A percentile compares a stretch with the other conserved stretches of the same genome.
Conservation (phyloP, 257 asterid genomes). For the Solanum arcanum region DNA sequence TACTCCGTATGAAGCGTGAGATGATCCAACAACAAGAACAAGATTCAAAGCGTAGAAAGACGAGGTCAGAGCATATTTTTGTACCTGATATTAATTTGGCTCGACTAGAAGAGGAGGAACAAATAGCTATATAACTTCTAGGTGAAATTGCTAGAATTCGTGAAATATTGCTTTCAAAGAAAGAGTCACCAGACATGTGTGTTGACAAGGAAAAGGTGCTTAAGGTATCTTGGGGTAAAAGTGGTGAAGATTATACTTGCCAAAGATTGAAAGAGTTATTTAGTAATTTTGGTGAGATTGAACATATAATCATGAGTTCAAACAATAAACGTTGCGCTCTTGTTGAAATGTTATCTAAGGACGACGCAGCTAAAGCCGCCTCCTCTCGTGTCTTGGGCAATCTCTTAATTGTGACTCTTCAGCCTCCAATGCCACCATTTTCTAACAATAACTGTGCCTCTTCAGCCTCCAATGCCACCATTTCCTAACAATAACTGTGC, state of each 20-base stretch:
- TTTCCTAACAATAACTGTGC: neutral
- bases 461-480: neutral
- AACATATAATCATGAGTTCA: neutral
- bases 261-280: neutral
- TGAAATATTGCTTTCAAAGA: neutral
- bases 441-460: neutral
- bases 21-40: conserved; percentile 5
- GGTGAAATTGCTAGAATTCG: neutral
- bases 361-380: neutral
- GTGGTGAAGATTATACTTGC: neutral
- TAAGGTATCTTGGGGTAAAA: neutral
- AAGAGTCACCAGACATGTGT: neutral
- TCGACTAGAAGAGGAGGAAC: neutral
- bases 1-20: conserved; percentile 5
- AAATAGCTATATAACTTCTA: neutral
- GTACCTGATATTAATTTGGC: neutral
- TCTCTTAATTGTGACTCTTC: neutral
- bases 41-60: neutral
- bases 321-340: neutral
- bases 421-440: neutral
- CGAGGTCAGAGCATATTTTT: neutral
- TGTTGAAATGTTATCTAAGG: neutral
- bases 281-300: neutral
- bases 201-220: neutral
- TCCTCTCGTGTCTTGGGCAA: neutral